Base-by-base conservation (phyloP, 345 rosid genomes). In the Rubroshorea leprosula region DNA sequence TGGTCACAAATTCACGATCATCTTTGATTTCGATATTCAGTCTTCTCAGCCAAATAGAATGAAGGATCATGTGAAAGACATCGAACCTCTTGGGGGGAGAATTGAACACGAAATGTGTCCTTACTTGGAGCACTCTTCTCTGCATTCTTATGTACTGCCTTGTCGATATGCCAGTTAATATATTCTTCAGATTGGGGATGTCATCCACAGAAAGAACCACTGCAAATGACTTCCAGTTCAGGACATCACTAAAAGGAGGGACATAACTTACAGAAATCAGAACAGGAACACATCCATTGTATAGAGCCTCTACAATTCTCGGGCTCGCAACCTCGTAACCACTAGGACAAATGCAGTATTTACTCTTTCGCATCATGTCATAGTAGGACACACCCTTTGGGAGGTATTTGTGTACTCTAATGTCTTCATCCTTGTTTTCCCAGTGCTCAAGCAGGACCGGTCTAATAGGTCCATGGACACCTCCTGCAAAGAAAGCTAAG, bases 321-420 rank as follows among this genome's bases (percentile, higher is more conserved):
- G 96, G 98, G 55, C 95, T 88, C 0, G 96, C 98, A 13, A 91
- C 98, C 68, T 91, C 96, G 26, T 91, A 88, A 2, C 98, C 98
- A 5, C 98, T 91, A 0, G 95, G 96, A 65, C 96, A 91, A 5
- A 91, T 64, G 72, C 98, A 91, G 55, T 72, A 91, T 78, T 82
- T 91, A 67, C 86, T 82, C 54, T 66, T 80, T 22, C 83, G 77
- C 90, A 91, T 73, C 95, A 88, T 78, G 20, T 77, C 89, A 4
- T 76, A 43, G 74, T 91, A 91, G 9, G 87, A 76, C 5, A 75
- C 68, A 2, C 95, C 90, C 65, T 60, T 80, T 0, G 93, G 96
- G 25, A 91, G 89, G 80, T 88, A 88, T 39, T 67, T 73, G 56
- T 86, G 80, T 1, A 91, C 84, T 59, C 65, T 68, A 14, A 91